Evolutionary conservation across 1,284 basidiomycete species (phyloP), one percentile per base, ranked within the genome.

Genomic region (Leucoagaricus sp.): DNA sequence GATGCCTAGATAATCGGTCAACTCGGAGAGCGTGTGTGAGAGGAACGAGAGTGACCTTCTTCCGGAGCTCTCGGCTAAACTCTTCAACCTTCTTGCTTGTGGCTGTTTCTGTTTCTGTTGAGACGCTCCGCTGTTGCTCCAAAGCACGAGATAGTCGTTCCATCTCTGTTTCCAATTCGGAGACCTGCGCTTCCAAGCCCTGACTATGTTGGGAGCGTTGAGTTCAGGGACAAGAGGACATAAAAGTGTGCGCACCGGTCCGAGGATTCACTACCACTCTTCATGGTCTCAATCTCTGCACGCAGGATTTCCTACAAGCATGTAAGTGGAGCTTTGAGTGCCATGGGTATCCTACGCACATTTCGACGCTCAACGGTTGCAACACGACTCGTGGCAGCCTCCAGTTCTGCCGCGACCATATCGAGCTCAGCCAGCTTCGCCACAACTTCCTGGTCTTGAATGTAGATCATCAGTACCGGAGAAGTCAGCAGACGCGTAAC

Each of bases 341-440:
- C 19, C 40, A 29, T 47, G n/a, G 10, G 25, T 13, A 46, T 28
- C 34, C 28, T 17, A 68, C 83, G 50, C 60, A 94, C 93, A 73
- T 98, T 98, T 52, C 96, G 84, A 58, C 94, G 82, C 72, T 99
- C 96, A 42, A 98, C 89, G 3, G 90, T 87, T 0, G 91, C 93
- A 1, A 97, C 91, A 10, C 96, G 86, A 66, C 87, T 92, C 65
- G 96, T 98, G 15, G 96, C 94, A 13, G 94, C 84, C 64, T 96
- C 93, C 40, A 98, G 79, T 72, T 99, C 96, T 13, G 90, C 91
- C 23, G 92, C 89, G 60, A 97, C 85, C 83, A 97, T 90, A 64
- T 98, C 96, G 55, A 96, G 81, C 69, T 97, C 94, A 0, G 91
- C 88, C 26, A 96, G 81, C 63, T 94, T 91, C 1, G 93, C 84